A percentile compares a stretch with the other conserved stretches of the same genome.
Conservation (phyloP, 2,329 filamentous ascomycete genomes). For the Nakataea oryzae region DNA sequence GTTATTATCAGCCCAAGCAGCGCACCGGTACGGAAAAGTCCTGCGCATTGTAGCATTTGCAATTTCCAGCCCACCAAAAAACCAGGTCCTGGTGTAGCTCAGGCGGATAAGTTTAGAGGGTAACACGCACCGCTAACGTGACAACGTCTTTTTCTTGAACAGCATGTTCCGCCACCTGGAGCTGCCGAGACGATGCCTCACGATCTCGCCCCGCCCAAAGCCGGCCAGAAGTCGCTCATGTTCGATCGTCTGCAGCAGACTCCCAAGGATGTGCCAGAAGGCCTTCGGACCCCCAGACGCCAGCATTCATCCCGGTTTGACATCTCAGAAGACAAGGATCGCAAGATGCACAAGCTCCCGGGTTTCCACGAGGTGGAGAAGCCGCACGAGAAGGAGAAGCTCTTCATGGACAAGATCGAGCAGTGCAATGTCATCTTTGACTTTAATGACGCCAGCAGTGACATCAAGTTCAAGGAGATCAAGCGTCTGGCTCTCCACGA, state of each 20-base stretch:
- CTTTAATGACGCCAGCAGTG: slow-evolving; percentile 94
- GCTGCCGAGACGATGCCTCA: slow-evolving; percentile 96
- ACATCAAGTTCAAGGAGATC: slow-evolving; percentile 99
- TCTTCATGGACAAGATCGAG: slow-evolving; percentile 99
- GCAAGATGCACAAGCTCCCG: slow-evolving; percentile 92
- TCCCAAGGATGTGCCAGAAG: slow-evolving; percentile 93
- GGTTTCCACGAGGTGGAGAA: slow-evolving; percentile 90
- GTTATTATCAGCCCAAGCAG: slow-evolving; percentile 85
- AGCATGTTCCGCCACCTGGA: slow-evolving; percentile 89
- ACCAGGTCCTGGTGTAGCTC: background rate
- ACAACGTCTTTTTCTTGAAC: slow-evolving; percentile 1
- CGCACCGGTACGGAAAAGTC: slow-evolving; percentile 57
- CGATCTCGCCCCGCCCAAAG: slow-evolving; percentile 88
- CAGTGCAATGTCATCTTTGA: slow-evolving; percentile 99
- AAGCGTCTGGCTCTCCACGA: slow-evolving; percentile 94
- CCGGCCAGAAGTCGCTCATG: slow-evolving; percentile 77
- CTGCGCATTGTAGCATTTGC: slow-evolving; percentile 8
- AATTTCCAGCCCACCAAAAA: slow-evolving; percentile 3
- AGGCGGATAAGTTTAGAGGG: background rate
- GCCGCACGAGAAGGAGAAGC: slow-evolving; percentile 84
- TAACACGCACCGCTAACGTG: background rate
- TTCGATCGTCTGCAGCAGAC: slow-evolving; percentile 88
- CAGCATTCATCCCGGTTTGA: slow-evolving; percentile 98
- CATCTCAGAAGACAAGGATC: slow-evolving; percentile 69
- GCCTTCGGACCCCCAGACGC: slow-evolving; percentile 86